phyloP scores from a whole-genome alignment of 495 filamentous ascomycete species.

The Cetradonia linearis region DNA sequence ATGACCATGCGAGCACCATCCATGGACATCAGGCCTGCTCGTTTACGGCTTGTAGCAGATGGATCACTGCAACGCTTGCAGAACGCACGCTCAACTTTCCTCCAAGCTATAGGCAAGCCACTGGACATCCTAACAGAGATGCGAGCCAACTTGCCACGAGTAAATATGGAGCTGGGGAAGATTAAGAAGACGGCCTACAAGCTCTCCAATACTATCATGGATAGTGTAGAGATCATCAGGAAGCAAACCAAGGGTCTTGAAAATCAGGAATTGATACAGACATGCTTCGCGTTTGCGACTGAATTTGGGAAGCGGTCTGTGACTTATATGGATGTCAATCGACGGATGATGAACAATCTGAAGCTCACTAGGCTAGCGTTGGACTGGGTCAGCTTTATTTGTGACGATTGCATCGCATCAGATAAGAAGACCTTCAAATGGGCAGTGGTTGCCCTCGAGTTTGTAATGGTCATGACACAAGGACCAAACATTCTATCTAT shows the following conservation, averaged over 20 bases:
- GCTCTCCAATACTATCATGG: slow-evolving; percentile 98
- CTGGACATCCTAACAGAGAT: slow-evolving; percentile 84
- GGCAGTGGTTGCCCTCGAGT: slow-evolving; percentile 90
- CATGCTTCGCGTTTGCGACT: slow-evolving; percentile 97
- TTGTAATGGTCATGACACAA: slow-evolving; percentile 91
- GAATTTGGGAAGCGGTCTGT: slow-evolving; percentile 94
- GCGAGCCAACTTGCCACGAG: slow-evolving; percentile 82
- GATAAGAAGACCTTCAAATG: slow-evolving; percentile 94
- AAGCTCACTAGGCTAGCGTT: slow-evolving; percentile 85
- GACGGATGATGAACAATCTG: slow-evolving; percentile 90
- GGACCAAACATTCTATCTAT: slow-evolving; percentile 84
- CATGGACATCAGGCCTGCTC: slow-evolving; percentile 75
- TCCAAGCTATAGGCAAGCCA: slow-evolving; percentile 65
- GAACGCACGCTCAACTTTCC: slow-evolving; percentile 65
- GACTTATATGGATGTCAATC: slow-evolving; percentile 84
- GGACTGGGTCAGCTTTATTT: slow-evolving; percentile 96
- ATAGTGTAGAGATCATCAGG: slow-evolving; percentile 86
- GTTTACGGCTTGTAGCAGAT: slow-evolving; percentile 81
- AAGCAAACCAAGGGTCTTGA: slow-evolving; percentile 74
- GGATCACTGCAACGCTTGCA: slow-evolving; percentile 70
- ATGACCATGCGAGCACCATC: slow-evolving; percentile 63
- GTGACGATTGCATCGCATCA: slow-evolving; percentile 90
- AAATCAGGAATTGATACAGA: slow-evolving; percentile 92
- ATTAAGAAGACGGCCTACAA: slow-evolving; percentile 96
- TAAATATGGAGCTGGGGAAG: slow-evolving; percentile 82